Base-by-base conservation (phyloP, 768 basidiomycete species). In the Lenzites betulinus region DNA sequence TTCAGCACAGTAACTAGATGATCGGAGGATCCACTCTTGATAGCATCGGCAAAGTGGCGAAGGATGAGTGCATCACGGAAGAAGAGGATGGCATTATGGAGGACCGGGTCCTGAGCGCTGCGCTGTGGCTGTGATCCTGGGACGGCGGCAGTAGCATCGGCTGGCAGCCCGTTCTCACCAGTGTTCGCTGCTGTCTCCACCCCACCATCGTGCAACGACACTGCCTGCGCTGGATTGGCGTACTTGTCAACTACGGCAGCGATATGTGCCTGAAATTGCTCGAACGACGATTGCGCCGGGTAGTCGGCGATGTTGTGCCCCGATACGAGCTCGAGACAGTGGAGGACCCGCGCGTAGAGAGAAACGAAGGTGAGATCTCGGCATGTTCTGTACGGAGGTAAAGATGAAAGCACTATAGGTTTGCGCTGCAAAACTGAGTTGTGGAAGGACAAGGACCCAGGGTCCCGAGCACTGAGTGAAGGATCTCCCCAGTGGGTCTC, bases 391-490 rank as follows among this genome's bases (percentile, higher is more conserved):
- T 70, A 72, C 2, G 73, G 67, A 0, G 68, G 72, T 15, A 73
- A 61, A 0, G 69, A 71, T 25, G 67, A 63, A 3, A 69, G 43
- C 0, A 69, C 58, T 39, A 74, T 70, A 1, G 72, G 71, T 20
- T 70, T 68, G 13, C 69, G 67, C 35, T 70, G 54, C 0, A 78
- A 70, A 1, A 60, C 54, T 3, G 73, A 73, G 62, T 77, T 77
- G 46, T 77, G 75, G 50, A 71, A 77, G 2, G 55, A 51, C 8
- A 78, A 69, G 1, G 63, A 73, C 2, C 67, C 72, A 20, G 77
- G 77, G 44, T 74, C 71, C 2, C 67, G 66, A 1, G 62, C 35
- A 2, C 72, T 73, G 18, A 25, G 66, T 13, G 26, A 15, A 13
- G 36, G 36, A 41, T 53, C 39, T 5, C 51, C 36, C 25, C 36